Conservation (phyloP, 768 basidiomycete genomes). For the Termitomyces sp. region DNA sequence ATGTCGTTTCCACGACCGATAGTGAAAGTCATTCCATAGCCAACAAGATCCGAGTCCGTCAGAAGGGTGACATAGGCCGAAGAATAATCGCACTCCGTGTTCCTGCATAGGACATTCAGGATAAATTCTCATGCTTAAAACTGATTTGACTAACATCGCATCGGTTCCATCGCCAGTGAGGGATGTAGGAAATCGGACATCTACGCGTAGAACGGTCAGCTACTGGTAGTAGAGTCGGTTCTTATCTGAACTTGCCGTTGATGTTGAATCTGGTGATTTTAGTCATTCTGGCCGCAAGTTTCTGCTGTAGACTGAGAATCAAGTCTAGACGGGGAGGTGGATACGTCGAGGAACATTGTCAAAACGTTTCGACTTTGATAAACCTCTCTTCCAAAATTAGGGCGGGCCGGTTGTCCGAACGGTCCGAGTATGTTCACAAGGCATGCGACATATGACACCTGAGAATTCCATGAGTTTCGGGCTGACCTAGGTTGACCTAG, state of each 20-base stretch:
- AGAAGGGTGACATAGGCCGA: slow-evolving; percentile 84
- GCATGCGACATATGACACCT: neutral
- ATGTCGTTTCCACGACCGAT: slow-evolving; percentile 96
- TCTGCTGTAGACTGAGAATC: neutral
- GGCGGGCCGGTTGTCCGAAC: slow-evolving; percentile 4
- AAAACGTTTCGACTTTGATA: neutral
- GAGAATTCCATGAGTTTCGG: too few relatives aligned
- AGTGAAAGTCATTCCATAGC: slow-evolving; percentile 95
- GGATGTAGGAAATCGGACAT: slow-evolving; percentile 91
- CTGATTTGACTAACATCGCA: slow-evolving; percentile 63
- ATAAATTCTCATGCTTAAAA: neutral
- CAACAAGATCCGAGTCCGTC: slow-evolving; percentile 72
- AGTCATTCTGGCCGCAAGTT: slow-evolving; percentile 18
- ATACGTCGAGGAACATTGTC: neutral
- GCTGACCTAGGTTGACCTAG: too few relatives aligned
- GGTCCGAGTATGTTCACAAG: slow-evolving; percentile 1
- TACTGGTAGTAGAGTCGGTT: neutral
- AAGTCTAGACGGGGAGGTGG: neutral
- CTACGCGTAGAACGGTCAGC: slow-evolving; percentile 31
- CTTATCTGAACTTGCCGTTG: slow-evolving; percentile 38
- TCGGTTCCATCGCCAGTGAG: slow-evolving; percentile 90
- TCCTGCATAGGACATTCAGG: slow-evolving; percentile 45
- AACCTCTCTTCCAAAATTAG: neutral
- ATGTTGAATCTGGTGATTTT: slow-evolving; percentile 57
- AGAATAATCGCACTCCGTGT: slow-evolving; percentile 94